Evolutionary conservation across 2,329 filamentous ascomycete genomes (phyloP), one percentile per base, ranked within the genome.

Genomic region (Thelonectria rubi): DNA sequence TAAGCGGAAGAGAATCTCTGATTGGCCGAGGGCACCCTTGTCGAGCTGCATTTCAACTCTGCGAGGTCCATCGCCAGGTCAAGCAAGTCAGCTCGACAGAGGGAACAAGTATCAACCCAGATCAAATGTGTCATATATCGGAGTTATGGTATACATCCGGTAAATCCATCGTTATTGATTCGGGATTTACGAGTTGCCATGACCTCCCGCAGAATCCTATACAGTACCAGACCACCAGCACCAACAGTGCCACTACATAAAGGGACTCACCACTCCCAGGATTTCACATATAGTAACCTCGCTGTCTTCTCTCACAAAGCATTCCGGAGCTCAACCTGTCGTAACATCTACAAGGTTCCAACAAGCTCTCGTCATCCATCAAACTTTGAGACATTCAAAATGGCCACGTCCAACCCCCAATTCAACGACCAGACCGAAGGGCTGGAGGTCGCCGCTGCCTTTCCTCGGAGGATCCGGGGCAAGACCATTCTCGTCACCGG

Each of bases 401-500:
- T 47, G 37, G 48, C 67, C n/a, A 65, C 62, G 17, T 65, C 65
- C 4, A 59, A 72, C 59, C 17, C 66, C 24, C 60, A 70, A 58
- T 72, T 69, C 50, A 50, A 62, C 12, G 49, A 42, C 17, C 21
- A 62, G 26, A 72, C 69, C 6, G 65, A 67, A 49, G 64, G 30
- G 20, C 46, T 64, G 8, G 60, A 65, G 8, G 69, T 70, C 2
- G 65, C 69, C 52, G 55, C 59, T 12, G 64, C 62, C 20, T 72
- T 72, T 20, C 53, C 70, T 17, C 30, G 64, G 1, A 47, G 64
- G 15, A 71, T 77, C 62, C 65, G 55, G 4, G 69, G 68, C 55
- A 78, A 77, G 59, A 72, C 72, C 0, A 62, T 80, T 47, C 65
- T 80, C 10, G 71, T 76, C n/a, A 79, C 77, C 3, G 78, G 78